These are phyloP conservation scores for Solanum piurae DNA, from an alignment of 257 asterid species.

Conservation along the genomic window DNA sequence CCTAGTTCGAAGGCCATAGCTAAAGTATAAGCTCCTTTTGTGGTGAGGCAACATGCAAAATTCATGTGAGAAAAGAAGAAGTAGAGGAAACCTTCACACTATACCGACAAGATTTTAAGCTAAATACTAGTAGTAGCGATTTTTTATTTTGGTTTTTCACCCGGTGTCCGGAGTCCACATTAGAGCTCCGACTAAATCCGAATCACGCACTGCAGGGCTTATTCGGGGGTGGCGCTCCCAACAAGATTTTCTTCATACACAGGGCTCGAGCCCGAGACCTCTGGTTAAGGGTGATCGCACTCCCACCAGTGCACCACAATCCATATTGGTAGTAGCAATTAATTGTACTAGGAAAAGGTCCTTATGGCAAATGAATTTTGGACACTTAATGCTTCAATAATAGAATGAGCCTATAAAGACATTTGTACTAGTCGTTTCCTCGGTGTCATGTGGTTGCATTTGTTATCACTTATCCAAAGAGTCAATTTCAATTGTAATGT, in stretches of 20 bases:
- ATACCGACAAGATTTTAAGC: not conserved
- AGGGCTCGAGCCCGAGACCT: too few relatives aligned
- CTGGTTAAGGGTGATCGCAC: too few relatives aligned
- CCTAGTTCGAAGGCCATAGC: not conserved
- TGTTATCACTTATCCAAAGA: not conserved
- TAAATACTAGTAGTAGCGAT: not conserved
- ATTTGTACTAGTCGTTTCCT: not conserved
- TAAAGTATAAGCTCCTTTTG: not conserved
- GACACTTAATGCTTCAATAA: not conserved
- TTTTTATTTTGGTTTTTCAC: not conserved
- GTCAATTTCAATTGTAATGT: not conserved
- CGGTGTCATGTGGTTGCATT: not conserved
- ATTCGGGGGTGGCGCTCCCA: too few relatives aligned
- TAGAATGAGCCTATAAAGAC: not conserved
- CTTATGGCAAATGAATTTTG: not conserved
- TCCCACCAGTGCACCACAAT: too few relatives aligned
- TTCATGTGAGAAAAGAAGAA: not conserved
- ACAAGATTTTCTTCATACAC: too few relatives aligned
- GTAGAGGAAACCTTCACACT: not conserved
- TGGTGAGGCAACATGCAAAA: not conserved
- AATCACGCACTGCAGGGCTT: too few relatives aligned
- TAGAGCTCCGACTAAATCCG: too few relatives aligned
- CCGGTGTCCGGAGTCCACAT: too few relatives aligned
- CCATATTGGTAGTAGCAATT: not conserved
- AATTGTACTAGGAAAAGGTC: not conserved